Conservation (phyloP, 2,329 filamentous ascomycete genomes). For the Macrophomina tecta region DNA sequence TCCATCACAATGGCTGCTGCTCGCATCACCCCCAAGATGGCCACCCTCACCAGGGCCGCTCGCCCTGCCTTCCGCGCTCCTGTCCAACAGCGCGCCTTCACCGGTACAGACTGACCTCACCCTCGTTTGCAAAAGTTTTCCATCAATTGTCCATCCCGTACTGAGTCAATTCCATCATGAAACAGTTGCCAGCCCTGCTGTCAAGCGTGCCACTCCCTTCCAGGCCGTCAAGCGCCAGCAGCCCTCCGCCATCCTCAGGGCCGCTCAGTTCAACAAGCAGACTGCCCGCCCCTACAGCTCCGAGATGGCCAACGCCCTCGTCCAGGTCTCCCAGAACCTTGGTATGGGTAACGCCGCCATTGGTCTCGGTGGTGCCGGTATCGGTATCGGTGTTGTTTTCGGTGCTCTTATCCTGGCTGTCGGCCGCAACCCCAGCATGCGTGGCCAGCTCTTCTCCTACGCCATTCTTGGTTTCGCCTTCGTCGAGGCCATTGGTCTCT, state of each 20-base stretch:
- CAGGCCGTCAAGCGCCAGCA: constrained; percentile 79
- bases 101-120: constrained; percentile 61
- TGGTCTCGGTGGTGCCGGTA: constrained; percentile 90
- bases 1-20: constrained; percentile 77
- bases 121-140: constrained; percentile 39
- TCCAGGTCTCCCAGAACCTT: constrained; percentile 89
- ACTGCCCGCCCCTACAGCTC: constrained; percentile 79
- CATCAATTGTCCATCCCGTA: constrained; percentile 27
- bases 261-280: constrained; percentile 51
- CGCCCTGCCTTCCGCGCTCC: constrained; percentile 74
- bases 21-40: constrained; percentile 78
- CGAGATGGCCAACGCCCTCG: constrained; percentile 86
- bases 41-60: constrained; percentile 79
- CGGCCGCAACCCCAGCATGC: constrained; percentile 92
- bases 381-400: constrained; percentile 95
- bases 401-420: constrained; percentile 86
- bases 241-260: constrained; percentile 69
- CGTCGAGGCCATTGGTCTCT: constrained; percentile 83
- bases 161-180: constrained; percentile 29
- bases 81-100: constrained; percentile 77
- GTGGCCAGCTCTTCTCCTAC: constrained; percentile 95
- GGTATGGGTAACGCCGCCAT: constrained; percentile 83
- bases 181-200: constrained; percentile 30
- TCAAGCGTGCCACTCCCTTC: constrained; percentile 61
- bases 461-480: constrained; percentile 95